Evolutionary conservation across 768 basidiomycete species (phyloP).

Genomic region (Lanmaoa rubissima): DNA sequence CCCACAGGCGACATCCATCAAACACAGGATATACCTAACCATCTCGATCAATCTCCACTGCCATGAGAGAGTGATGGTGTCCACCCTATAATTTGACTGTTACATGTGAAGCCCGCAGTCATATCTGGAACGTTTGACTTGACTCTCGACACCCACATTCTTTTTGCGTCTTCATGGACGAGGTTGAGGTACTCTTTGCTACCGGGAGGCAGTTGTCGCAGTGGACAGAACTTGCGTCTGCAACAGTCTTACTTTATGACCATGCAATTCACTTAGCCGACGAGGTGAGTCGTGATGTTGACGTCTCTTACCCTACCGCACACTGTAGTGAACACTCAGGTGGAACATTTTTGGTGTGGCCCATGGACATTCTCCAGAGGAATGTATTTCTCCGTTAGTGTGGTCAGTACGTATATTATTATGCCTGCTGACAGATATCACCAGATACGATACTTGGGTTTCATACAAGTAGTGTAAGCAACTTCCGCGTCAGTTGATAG

Average conservation of each 20-base stretch:
- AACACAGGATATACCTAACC: background rate
- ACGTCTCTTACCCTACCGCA: background rate
- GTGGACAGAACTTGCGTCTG: background rate
- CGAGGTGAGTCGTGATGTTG: constrained; percentile 1
- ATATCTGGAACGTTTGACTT: background rate
- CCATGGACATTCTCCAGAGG: constrained; percentile 7
- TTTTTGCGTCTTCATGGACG: background rate
- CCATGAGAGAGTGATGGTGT: background rate
- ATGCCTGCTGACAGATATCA: background rate
- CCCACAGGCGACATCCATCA: background rate
- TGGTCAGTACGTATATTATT: background rate
- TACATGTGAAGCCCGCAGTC: background rate
- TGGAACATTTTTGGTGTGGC: constrained; percentile 13
- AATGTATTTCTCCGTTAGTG: constrained; percentile 11
- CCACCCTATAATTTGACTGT: background rate
- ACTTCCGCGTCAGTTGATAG: background rate
- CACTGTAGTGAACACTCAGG: background rate
- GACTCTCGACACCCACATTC: background rate
- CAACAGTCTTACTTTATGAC: constrained; percentile 13
- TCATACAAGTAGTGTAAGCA: constrained; percentile 6
- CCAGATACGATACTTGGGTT: constrained; percentile 14
- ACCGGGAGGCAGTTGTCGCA: background rate
- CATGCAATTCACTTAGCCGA: constrained; percentile 4
- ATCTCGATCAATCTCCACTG: background rate
- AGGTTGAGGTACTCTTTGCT: background rate